These are phyloP conservation scores for Conticribra weissflogii DNA, from an alignment of 108 stramenopile genomes.

Conservation along the genomic window DNA sequence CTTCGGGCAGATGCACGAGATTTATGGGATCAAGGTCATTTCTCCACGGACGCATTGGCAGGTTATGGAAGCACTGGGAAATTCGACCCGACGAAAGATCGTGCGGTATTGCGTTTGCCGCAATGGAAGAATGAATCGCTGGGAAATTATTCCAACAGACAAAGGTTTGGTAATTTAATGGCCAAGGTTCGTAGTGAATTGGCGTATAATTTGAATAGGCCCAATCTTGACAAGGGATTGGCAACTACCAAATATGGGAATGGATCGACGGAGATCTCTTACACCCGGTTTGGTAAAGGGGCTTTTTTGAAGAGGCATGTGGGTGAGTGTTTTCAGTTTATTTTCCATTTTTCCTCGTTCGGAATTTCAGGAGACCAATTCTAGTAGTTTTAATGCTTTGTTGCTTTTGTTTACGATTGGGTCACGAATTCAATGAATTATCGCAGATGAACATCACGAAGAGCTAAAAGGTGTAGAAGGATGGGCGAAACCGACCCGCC, in stretches of 20 bases:
- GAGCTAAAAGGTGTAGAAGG: conserved; percentile 65
- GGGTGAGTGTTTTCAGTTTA: neutral
- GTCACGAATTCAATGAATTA: too few relatives aligned
- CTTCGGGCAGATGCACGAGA: conserved; percentile 55
- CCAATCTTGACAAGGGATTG: conserved; percentile 26
- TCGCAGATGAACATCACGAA: conserved; percentile 81
- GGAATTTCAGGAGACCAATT: too few relatives aligned
- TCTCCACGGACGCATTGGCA: conserved; percentile 62
- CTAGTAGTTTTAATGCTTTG: too few relatives aligned
- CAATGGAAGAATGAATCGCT: conserved; percentile 39
- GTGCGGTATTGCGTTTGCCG: conserved; percentile 53
- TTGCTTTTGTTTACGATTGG: too few relatives aligned
- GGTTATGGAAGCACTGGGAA: conserved; percentile 42
- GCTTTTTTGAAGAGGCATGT: conserved; percentile 62
- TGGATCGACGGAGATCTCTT: conserved; percentile 62
- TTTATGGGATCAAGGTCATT: conserved; percentile 40
- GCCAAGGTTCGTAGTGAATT: conserved; percentile 49
- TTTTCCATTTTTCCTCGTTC: neutral
- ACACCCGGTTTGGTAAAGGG: conserved; percentile 70
- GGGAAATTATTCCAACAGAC: conserved; percentile 39
- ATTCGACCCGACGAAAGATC: conserved; percentile 68
- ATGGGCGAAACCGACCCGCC: conserved; percentile 59
- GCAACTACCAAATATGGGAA: conserved; percentile 37
- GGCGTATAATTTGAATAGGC: conserved; percentile 53
- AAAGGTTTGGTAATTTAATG: conserved; percentile 41